phyloP scores from a whole-genome alignment of 2,329 filamentous ascomycete species.

The Epichloe coenophiala region DNA sequence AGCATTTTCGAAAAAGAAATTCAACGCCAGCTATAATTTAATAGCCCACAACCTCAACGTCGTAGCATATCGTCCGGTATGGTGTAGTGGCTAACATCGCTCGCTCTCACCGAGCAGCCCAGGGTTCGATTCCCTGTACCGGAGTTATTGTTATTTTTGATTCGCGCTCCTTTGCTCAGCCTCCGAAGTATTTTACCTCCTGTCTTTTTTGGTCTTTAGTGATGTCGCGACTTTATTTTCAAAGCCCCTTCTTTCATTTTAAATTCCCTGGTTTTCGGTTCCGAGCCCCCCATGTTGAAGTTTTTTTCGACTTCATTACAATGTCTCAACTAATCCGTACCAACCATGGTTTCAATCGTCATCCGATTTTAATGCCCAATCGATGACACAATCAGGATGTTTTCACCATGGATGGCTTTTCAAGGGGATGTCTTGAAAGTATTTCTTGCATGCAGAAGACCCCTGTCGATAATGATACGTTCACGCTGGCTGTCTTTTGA shows the following conservation, averaged over 20 bases:
- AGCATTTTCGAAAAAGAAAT: no score
- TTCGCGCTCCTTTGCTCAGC: no score
- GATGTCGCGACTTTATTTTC: no score
- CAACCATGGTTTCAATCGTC: not conserved
- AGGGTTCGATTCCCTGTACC: constrained; percentile 17
- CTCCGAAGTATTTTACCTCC: not conserved
- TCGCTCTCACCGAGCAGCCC: constrained; percentile 18
- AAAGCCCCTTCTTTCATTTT: not conserved
- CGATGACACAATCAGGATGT: not conserved
- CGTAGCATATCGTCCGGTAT: constrained; percentile 13
- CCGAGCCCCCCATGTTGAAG: not conserved
- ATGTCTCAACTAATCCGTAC: not conserved
- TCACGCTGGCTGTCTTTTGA: no score
- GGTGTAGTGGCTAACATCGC: constrained; percentile 25
- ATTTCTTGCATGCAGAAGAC: not conserved
- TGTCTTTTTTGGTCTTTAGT: not conserved
- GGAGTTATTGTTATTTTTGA: not conserved
- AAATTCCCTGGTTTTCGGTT: not conserved
- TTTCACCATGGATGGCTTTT: no score
- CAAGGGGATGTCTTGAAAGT: no score
- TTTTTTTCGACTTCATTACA: not conserved
- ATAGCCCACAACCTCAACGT: fast-evolving
- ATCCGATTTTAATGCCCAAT: not conserved
- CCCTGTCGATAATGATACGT: not conserved
- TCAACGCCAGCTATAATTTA: no score